A percentile compares a stretch with the other conserved stretches of the same genome.
These are phyloP conservation scores for Cyberlindnera saturnus DNA, from an alignment of 805 yeast species.

Conservation along the genomic window DNA sequence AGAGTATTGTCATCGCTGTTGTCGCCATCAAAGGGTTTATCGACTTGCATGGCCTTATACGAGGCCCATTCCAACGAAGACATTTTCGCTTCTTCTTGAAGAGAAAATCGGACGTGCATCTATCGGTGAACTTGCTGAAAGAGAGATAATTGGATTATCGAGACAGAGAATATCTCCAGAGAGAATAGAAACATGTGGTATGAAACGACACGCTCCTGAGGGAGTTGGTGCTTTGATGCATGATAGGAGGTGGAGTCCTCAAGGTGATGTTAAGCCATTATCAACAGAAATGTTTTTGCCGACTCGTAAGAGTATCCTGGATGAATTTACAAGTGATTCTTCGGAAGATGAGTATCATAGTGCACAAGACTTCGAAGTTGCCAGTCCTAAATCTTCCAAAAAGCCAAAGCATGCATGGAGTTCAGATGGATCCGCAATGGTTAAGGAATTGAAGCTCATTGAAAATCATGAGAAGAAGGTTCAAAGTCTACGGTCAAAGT, in stretches of 20 bases:
- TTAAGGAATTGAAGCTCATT: no score
- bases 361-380: neutral
- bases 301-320: neutral
- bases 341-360: neutral
- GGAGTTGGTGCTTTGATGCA: no score
- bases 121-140: constrained; percentile 3
- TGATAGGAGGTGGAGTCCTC: no score
- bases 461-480: no score
- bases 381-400: no score
- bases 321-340: constrained; percentile 1
- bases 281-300: no score
- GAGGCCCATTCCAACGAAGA: neutral
- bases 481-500: no score
- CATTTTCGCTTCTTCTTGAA: constrained; percentile 2
- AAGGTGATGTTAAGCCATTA: no score
- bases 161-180: neutral
- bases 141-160: neutral
- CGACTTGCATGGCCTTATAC: constrained; percentile 24
- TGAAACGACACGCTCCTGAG: neutral
- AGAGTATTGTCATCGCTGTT: constrained; percentile 24
- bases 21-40: constrained; percentile 22
- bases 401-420: no score
- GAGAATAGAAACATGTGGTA: neutral
- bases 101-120: constrained; percentile 1
- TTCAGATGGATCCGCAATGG: no score